Conservation (phyloP, 495 filamentous ascomycete species). For the Hypoxylon rickii region DNA sequence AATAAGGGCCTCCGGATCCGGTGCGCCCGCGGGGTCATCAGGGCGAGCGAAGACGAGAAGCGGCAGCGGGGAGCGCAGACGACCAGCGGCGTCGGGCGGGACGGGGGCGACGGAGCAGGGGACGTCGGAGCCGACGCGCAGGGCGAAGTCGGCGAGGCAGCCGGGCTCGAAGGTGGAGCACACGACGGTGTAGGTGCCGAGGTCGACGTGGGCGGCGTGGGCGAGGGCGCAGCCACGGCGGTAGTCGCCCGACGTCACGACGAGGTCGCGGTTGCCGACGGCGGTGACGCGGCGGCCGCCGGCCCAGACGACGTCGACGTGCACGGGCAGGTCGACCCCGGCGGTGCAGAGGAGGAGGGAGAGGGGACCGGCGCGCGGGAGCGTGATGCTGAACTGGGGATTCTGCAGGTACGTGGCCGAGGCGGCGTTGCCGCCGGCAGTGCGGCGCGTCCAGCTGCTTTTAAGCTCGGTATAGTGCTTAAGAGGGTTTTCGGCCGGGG, state of each 20-base stretch:
- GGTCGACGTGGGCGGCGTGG: slow-evolving; percentile 57
- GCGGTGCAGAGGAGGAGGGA: slow-evolving; percentile 72
- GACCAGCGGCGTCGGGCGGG: slow-evolving; percentile 69
- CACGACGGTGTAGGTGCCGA: slow-evolving; percentile 83
- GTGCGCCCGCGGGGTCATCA: too few relatives aligned
- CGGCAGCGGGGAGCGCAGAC: slow-evolving; percentile 58
- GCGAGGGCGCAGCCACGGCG: slow-evolving; percentile 75
- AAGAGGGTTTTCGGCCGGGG: slow-evolving; percentile 62
- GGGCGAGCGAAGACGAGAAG: slow-evolving; percentile 34
- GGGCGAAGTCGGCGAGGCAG: slow-evolving; percentile 72
- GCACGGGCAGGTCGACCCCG: slow-evolving; percentile 65
- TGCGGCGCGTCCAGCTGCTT: slow-evolving; percentile 74
- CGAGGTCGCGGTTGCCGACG: slow-evolving; percentile 74
- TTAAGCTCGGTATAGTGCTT: slow-evolving; percentile 55
- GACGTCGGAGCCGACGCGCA: slow-evolving; percentile 68
- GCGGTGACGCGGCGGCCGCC: slow-evolving; percentile 68
- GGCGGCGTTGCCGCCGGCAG: slow-evolving; percentile 82
- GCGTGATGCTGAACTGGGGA: slow-evolving; percentile 76
- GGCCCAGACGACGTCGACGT: slow-evolving; percentile 82
- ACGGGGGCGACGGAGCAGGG: slow-evolving; percentile 59
- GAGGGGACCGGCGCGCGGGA: slow-evolving; percentile 61
- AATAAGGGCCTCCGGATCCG: slow-evolving; percentile 37
- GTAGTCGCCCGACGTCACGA: slow-evolving; percentile 83
- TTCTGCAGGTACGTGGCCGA: slow-evolving; percentile 77
- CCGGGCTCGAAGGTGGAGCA: slow-evolving; percentile 84